Conservation (phyloP, 208 protist genomes). For the Tetramitus jugosus region DNA sequence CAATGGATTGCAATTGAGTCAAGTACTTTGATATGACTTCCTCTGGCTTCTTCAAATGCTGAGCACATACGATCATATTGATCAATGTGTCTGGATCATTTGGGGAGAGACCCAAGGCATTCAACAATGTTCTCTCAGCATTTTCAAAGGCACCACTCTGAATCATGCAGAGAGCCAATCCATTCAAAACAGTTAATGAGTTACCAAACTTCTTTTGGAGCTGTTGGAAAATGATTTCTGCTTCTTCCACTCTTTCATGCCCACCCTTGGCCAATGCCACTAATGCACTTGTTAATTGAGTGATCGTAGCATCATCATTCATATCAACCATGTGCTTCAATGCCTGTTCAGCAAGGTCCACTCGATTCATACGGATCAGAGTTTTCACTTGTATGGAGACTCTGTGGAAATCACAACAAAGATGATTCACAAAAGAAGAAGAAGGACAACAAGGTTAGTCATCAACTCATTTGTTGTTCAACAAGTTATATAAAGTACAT, state of each 20-base stretch:
- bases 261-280: constrained; percentile 53
- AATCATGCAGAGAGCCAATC: constrained; percentile 61
- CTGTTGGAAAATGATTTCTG: constrained; percentile 62
- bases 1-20: constrained; percentile 15
- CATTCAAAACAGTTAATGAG: constrained; percentile 59
- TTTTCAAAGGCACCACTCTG: constrained; percentile 48
- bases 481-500: too few species aligned
- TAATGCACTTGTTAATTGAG: constrained; percentile 55
- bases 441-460: constrained; percentile 24
- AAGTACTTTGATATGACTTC: constrained; percentile 26
- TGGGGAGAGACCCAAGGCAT: constrained; percentile 55
- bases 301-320: constrained; percentile 64
- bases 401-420: constrained; percentile 7
- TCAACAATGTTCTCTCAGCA: constrained; percentile 58
- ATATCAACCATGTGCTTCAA: constrained; percentile 61
- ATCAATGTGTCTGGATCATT: constrained; percentile 59
- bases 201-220: constrained; percentile 51
- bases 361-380: constrained; percentile 56
- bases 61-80: constrained; percentile 41
- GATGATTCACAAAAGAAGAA: constrained; percentile 3
- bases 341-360: constrained; percentile 58
- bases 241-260: constrained; percentile 38
- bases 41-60: constrained; percentile 25
- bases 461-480: constrained; percentile 50
- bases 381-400: constrained; percentile 45